phyloP scores from a whole-genome alignment of 2,329 filamentous ascomycete species.

The Aureobasidium sp. region DNA sequence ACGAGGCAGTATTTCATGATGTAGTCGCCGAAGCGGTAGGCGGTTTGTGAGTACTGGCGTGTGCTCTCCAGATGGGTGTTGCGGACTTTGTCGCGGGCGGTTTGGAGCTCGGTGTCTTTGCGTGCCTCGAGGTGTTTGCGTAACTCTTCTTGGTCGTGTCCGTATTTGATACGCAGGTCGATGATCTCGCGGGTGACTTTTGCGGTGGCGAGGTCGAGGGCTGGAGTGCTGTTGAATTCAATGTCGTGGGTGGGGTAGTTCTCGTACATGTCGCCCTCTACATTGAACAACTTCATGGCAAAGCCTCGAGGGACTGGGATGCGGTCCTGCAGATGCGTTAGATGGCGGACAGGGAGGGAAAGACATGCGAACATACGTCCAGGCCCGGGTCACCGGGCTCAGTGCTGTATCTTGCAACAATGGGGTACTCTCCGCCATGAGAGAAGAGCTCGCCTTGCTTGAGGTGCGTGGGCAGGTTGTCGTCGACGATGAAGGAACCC shows the following conservation, averaged over 20 bases:
- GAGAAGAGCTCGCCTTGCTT: conserved; percentile 34
- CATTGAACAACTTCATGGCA: conserved; percentile 42
- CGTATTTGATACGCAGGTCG: conserved; percentile 32
- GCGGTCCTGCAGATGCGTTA: conserved; percentile 23
- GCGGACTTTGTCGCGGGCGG: conserved; percentile 30
- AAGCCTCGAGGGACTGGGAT: conserved; percentile 40
- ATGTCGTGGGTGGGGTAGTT: conserved; percentile 35
- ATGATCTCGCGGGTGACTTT: conserved; percentile 39
- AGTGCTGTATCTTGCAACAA: conserved; percentile 30
- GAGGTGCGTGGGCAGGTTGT: conserved; percentile 36
- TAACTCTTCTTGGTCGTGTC: conserved; percentile 30
- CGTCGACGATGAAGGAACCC: conserved; percentile 35
- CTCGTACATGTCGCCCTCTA: conserved; percentile 36
- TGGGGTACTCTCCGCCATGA: conserved; percentile 25
- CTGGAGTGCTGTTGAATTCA: conserved; percentile 41
- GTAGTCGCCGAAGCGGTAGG: conserved; percentile 41
- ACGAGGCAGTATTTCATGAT: conserved; percentile 41
- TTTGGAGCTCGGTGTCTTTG: conserved; percentile 32
- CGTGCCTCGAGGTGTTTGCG: conserved; percentile 34
- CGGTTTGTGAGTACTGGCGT: conserved; percentile 38
- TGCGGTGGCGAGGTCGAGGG: conserved; percentile 39
- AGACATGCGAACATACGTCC: conserved; percentile 20
- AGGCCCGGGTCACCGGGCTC: conserved; percentile 32
- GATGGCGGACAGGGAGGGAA: background rate
- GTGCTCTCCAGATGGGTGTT: conserved; percentile 34